These are phyloP conservation scores for Rhytidhysteron rufulum DNA, from an alignment of 2,329 filamentous ascomycete genomes.

Conservation along the genomic window DNA sequence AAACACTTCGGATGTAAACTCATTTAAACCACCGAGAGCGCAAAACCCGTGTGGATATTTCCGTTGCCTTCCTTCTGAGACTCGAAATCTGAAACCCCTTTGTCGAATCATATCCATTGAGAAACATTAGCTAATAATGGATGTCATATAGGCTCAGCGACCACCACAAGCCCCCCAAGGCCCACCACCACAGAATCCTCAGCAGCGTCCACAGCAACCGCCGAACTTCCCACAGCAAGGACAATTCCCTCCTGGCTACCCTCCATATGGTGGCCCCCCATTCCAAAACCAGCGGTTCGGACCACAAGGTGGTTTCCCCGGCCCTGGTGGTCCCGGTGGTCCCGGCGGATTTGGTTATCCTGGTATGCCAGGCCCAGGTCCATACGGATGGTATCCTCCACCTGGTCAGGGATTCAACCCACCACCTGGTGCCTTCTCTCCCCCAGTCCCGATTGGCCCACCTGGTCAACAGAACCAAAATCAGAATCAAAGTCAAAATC, in stretches of 20 bases:
- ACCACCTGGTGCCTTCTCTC: constrained; percentile 61
- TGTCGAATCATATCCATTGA: constrained; percentile 6
- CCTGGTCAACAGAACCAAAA: constrained; percentile 42
- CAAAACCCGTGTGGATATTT: constrained; percentile 92
- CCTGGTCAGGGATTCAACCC: constrained; percentile 72
- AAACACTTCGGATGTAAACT: constrained; percentile 98
- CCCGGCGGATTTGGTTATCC: constrained; percentile 56
- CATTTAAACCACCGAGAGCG: constrained; percentile 80
- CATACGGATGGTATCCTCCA: constrained; percentile 64
- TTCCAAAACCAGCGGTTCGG: constrained; percentile 48
- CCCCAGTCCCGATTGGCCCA: constrained; percentile 57
- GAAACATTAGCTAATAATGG: constrained; percentile 18
- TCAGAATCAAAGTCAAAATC: constrained; percentile 26
- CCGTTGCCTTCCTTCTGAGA: constrained; percentile 99
- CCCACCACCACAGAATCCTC: constrained; percentile 22
- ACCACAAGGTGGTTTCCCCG: constrained; percentile 41
- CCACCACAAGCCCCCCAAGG: constrained; percentile 12
- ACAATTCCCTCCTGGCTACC: constrained; percentile 40
- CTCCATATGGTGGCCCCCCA: constrained; percentile 34
- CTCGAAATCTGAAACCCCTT: constrained; percentile 12
- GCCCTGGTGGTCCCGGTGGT: constrained; percentile 29
- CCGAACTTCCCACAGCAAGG: constrained; percentile 38
- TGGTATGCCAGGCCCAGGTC: constrained; percentile 60
- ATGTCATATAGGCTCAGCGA: constrained; percentile 21
- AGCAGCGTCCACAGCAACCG: constrained; percentile 30